Conservation (phyloP, 345 rosid genomes). For the Anacardium occidentale region DNA sequence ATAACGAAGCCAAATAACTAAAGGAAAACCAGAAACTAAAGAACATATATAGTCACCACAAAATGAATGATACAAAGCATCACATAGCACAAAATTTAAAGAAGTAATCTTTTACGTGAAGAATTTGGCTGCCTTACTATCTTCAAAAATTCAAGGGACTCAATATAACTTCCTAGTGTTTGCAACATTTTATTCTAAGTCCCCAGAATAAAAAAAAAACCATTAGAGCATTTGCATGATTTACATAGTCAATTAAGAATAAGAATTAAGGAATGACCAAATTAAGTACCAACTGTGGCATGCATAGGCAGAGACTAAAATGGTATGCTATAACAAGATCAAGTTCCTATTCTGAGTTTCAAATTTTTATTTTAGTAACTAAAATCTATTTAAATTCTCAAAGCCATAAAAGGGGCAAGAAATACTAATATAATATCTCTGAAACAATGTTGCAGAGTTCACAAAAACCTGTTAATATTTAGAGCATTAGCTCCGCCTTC, state of each 20-base stretch:
- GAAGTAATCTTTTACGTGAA: background rate
- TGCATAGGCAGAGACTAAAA: background rate
- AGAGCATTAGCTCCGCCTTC: constrained; percentile 99
- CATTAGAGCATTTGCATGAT: background rate
- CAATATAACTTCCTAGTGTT: background rate
- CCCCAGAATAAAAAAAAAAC: too few relatives aligned
- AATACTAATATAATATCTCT: too few relatives aligned
- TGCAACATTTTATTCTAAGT: background rate
- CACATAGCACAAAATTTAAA: too few relatives aligned
- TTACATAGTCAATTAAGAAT: background rate
- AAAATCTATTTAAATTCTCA: background rate
- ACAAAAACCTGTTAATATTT: constrained; percentile 81
- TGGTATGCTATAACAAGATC: background rate
- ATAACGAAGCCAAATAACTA: background rate
- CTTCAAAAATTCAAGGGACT: background rate
- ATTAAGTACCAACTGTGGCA: background rate
- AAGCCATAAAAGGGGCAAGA: background rate
- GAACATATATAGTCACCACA: constrained; percentile 1
- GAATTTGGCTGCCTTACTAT: background rate
- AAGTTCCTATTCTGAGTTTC: background rate
- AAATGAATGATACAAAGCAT: background rate
- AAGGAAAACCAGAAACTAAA: background rate
- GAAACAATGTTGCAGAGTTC: background rate
- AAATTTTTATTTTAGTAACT: background rate
- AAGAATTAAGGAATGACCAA: constrained; percentile 3